These are phyloP conservation scores for Syzygium malaccense DNA, from an alignment of 441 rosid genomes.

Conservation along the genomic window DNA sequence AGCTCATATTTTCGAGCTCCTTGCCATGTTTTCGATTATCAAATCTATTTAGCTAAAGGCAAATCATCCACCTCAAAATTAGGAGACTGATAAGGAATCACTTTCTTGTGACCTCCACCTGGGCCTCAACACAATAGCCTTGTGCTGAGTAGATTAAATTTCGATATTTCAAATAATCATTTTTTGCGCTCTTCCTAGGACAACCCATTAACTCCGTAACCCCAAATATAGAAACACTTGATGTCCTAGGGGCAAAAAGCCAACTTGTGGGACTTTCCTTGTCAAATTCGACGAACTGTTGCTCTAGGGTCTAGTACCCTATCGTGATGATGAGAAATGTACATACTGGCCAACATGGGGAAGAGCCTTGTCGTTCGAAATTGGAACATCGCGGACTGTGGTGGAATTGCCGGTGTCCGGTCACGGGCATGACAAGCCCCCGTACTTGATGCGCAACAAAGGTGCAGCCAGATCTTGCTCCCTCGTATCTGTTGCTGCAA, in stretches of 20 bases:
- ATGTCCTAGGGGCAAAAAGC: neutral
- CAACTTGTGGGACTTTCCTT: neutral
- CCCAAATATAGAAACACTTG: neutral
- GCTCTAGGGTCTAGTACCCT: neutral
- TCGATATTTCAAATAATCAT: neutral
- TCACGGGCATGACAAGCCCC: neutral
- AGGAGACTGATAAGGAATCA: neutral
- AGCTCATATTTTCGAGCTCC: neutral
- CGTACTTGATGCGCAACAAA: neutral
- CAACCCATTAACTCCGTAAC: neutral
- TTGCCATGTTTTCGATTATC: neutral
- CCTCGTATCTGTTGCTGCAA: neutral
- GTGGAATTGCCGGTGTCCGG: neutral
- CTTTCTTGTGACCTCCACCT: no score
- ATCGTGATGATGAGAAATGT: neutral
- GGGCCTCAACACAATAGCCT: neutral
- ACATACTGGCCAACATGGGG: neutral
- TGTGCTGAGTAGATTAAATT: neutral
- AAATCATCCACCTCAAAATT: neutral
- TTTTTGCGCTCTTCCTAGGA: neutral
- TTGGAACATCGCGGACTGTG: neutral
- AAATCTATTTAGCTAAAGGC: neutral
- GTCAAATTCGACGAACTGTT: neutral
- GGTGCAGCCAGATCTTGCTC: neutral
- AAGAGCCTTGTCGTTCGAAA: neutral